Base-by-base conservation (phyloP, 495 filamentous ascomycete genomes). In the Penicillium crystallinum region DNA sequence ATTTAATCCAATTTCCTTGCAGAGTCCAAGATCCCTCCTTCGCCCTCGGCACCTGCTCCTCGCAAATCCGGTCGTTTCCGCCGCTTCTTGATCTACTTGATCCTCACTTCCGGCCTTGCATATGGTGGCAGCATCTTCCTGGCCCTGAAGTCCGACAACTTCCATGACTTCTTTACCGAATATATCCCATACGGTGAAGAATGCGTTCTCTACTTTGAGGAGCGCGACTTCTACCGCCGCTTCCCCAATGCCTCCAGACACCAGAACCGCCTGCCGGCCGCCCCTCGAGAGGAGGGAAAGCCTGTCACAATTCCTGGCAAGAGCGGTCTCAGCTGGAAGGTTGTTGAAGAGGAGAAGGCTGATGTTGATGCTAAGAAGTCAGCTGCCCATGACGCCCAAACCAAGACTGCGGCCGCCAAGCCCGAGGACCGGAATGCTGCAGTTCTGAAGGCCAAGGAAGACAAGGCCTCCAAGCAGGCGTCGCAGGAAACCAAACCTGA, bases 151-250 rank as follows among this genome's bases (percentile, higher is more conserved):
- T 93, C 85, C 56, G 93, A 98, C 74, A 96, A 92, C 69, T 97
- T 97, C 78, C 95, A 98, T 67, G 93, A 98, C 65, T 96, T 97
- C 74, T 98, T 98, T 75, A 97, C 95, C 38, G 91, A 96, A 71
- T 98, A 93, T 68, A 71, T 98, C 6, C 93, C 93, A 2, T 96
- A 89, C 53, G 95, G 92, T 46, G 93, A 98, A 72, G 88, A 96
- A 58, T 85, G 85, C 14, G 93, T 98, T 22, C 81, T 95, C n/a
- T 97, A 95, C 72, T 88, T 98, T 53, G 93, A 98, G 72, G 93
- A 98, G 71, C 82, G 88, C 38, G 91, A 96, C 68, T 97, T 95
- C 71, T 84, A 88, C 59, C 89, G 86, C 67, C 84, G 92, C 18
- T 97, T 96, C 75, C 92, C 91, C 29, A 84, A 84, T 53, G 79